Percentiles rank a stretch among this genome's conserved stretches.
Evolutionary conservation across 805 yeast species (phyloP).

Genomic region (Metschnikowia koreensis): DNA sequence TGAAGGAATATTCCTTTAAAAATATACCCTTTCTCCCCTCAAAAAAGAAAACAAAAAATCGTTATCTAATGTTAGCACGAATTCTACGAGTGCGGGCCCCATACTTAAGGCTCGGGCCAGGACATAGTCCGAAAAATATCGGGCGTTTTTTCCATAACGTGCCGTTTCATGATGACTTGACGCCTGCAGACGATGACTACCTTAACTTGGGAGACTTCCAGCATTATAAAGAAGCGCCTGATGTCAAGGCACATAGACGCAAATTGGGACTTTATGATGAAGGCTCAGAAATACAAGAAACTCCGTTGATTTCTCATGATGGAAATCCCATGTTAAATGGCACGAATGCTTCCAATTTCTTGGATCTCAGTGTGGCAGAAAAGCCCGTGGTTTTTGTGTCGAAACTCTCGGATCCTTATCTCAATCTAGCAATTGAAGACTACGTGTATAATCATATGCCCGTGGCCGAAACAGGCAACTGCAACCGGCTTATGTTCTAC

Average conservation of each 20-base stretch:
- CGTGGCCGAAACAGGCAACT: conserved; percentile 17
- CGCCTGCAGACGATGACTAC: conserved; percentile 32
- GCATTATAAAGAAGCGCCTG: conserved; percentile 35
- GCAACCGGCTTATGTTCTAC: conserved; percentile 65
- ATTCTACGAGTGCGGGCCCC: conserved; percentile 2
- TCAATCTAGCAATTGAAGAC: conserved; percentile 81
- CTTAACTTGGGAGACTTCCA: conserved; percentile 39
- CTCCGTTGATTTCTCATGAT: not conserved
- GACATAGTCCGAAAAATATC: not conserved
- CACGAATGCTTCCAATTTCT: not conserved
- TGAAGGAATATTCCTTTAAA: too few species aligned
- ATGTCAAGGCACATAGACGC: conserved; percentile 19
- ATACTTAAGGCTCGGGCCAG: not conserved
- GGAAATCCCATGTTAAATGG: too few species aligned
- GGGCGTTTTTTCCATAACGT: conserved; percentile 18
- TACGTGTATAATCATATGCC: conserved; percentile 70
- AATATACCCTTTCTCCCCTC: too few species aligned
- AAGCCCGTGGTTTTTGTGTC: conserved; percentile 61
- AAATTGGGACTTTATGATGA: conserved; percentile 5
- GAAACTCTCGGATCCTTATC: conserved; percentile 58
- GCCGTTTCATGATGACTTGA: conserved; percentile 42
- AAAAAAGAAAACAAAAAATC: too few species aligned
- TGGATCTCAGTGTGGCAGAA: conserved; percentile 10
- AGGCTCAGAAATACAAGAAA: not conserved
- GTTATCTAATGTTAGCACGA: conserved; percentile 1